These are phyloP conservation scores for Kuraishia hungarica DNA, from an alignment of 805 yeast genomes.

Conservation along the genomic window DNA sequence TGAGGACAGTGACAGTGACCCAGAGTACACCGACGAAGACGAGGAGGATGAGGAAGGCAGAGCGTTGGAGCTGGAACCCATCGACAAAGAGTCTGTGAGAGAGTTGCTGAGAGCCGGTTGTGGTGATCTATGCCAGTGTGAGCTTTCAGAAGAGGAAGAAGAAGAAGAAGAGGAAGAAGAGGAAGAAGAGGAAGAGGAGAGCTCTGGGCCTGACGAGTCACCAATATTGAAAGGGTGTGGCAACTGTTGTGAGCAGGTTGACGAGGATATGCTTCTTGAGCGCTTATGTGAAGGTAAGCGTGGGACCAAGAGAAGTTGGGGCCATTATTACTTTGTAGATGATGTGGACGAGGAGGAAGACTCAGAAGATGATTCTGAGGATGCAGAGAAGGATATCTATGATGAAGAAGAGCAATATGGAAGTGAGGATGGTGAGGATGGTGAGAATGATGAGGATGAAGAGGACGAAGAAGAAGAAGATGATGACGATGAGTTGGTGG, in stretches of 20 bases:
- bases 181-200: background rate
- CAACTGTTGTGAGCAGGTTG: background rate
- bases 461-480: background rate
- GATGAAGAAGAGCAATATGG: background rate
- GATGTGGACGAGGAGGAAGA: background rate
- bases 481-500: background rate
- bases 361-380: background rate
- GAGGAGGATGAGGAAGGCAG: background rate
- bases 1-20: conserved; percentile 1
- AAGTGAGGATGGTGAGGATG: background rate
- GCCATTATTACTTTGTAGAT: background rate
- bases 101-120: background rate
- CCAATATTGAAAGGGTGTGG: background rate
- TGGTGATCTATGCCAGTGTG: background rate
- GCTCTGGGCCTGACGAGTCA: background rate
- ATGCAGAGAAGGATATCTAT: background rate
- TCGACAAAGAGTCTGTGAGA: background rate
- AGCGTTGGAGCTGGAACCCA: background rate
- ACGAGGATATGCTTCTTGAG: background rate
- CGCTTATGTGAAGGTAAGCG: background rate
- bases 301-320: background rate
- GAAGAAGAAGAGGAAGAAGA: background rate
- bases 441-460: background rate
- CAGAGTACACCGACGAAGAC: background rate
- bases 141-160: background rate